Conservation (phyloP, 2,329 filamentous ascomycete genomes). For the Colletotrichum limetticola region DNA sequence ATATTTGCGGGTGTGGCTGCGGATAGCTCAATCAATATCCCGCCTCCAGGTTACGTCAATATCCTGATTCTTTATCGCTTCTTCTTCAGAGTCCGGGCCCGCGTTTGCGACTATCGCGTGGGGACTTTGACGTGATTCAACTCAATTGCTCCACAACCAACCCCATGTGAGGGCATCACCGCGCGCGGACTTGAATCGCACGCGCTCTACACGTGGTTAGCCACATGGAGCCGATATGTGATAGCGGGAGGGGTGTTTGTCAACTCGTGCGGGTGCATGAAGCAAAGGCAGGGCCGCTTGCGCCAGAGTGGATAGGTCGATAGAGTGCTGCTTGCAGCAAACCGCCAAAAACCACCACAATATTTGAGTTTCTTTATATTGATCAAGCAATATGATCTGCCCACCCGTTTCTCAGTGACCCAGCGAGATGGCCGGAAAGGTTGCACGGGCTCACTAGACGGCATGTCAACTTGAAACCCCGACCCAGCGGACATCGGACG, state of each 20-base stretch:
- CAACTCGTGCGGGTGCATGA: neutral
- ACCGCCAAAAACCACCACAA: neutral
- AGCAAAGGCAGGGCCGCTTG: neutral
- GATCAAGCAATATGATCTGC: conserved; percentile 6
- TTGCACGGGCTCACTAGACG: conserved; percentile 5
- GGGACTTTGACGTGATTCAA: neutral
- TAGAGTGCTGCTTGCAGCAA: neutral
- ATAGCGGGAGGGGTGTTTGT: neutral
- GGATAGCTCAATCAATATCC: neutral
- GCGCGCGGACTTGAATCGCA: conserved; percentile 6
- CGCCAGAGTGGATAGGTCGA: conserved; percentile 7
- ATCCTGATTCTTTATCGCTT: neutral
- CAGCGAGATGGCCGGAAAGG: conserved; percentile 1
- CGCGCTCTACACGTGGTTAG: conserved; percentile 21
- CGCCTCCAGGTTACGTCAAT: neutral
- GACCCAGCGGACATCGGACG: conserved; percentile 21
- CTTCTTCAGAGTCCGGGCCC: neutral
- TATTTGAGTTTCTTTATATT: conserved; percentile 18
- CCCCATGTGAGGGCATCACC: neutral
- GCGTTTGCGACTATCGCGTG: neutral
- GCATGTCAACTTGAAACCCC: conserved; percentile 25
- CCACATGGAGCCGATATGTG: neutral
- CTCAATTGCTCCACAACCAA: neutral
- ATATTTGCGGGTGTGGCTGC: neutral
- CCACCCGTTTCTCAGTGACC: neutral